A percentile compares a stretch with the other conserved stretches of the same genome.
These are phyloP conservation scores for Venturia nashicola DNA, from an alignment of 2,329 filamentous ascomycete species.

Conservation along the genomic window DNA sequence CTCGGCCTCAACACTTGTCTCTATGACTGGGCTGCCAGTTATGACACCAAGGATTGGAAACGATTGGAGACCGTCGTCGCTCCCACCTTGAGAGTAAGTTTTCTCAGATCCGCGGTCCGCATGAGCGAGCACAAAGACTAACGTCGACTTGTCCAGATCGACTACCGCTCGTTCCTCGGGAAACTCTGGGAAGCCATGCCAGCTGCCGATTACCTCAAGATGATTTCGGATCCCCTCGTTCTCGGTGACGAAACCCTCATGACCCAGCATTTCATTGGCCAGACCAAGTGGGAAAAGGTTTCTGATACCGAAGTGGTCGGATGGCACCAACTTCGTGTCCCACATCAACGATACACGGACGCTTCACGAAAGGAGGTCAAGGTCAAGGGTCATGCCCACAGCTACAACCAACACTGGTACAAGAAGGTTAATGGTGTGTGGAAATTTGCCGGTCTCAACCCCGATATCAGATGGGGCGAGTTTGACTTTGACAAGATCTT, in stretches of 20 bases:
- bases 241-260: slow-evolving; percentile 42
- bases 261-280: slow-evolving; percentile 46
- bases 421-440: slow-evolving; percentile 44
- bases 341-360: slow-evolving; percentile 44
- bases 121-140: slow-evolving; percentile 8
- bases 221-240: slow-evolving; percentile 39
- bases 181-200: slow-evolving; percentile 46
- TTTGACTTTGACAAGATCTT: slow-evolving; percentile 45
- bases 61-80: slow-evolving; percentile 49
- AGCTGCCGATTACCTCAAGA: slow-evolving; percentile 38
- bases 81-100: slow-evolving; percentile 39
- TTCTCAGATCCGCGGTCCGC: slow-evolving; percentile 10
- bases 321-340: slow-evolving; percentile 46
- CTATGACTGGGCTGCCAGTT: slow-evolving; percentile 54
- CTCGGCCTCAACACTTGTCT: slow-evolving; percentile 37
- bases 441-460: slow-evolving; percentile 45
- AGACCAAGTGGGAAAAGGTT: slow-evolving; percentile 39
- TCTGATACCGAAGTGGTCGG: slow-evolving; percentile 36
- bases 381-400: slow-evolving; percentile 45
- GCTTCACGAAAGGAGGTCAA: slow-evolving; percentile 32
- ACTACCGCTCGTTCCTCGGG: slow-evolving; percentile 50
- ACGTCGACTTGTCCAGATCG: slow-evolving; percentile 37
- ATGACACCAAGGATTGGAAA: slow-evolving; percentile 54
- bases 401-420: slow-evolving; percentile 42
- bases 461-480: slow-evolving; percentile 43